Conservation (phyloP, 495 filamentous ascomycete species). For the Xylaria curta region DNA sequence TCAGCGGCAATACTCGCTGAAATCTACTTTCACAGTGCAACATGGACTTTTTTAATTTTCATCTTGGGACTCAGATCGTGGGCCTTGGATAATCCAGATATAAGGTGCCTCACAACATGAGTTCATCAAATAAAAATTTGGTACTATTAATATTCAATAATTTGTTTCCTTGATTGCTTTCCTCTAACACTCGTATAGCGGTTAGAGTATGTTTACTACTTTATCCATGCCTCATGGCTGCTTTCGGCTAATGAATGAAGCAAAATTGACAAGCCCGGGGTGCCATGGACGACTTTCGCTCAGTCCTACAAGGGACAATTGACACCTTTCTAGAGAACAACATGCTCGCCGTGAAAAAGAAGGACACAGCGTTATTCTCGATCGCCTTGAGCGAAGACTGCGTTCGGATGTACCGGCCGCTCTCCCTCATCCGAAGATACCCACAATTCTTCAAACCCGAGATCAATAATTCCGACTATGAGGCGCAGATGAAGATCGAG, state of each 20-base stretch:
- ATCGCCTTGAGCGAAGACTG: conserved; percentile 14
- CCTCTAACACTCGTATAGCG: background rate
- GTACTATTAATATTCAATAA: background rate
- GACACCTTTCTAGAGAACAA: conserved; percentile 23
- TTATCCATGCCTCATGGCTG: background rate
- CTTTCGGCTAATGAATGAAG: background rate
- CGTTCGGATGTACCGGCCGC: conserved; percentile 25
- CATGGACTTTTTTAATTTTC: background rate
- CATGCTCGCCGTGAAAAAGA: conserved; percentile 13
- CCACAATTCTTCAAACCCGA: conserved; percentile 27
- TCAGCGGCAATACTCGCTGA: background rate
- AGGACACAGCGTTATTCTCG: conserved; percentile 13
- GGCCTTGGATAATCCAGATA: background rate
- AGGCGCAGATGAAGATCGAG: conserved; percentile 28
- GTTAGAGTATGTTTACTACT: background rate
- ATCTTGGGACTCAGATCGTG: background rate
- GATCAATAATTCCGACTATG: conserved; percentile 28
- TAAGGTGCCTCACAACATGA: background rate
- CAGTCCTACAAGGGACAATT: conserved; percentile 10
- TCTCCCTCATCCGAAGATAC: conserved; percentile 24
- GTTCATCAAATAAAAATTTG: background rate
- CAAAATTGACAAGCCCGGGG: background rate
- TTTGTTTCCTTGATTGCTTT: background rate
- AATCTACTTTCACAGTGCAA: background rate
- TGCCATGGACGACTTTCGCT: conserved; percentile 19